A percentile compares a stretch with the other conserved stretches of the same genome.
These are phyloP conservation scores for Termitomyces sp. DNA, from an alignment of 768 basidiomycete genomes.

Conservation along the genomic window DNA sequence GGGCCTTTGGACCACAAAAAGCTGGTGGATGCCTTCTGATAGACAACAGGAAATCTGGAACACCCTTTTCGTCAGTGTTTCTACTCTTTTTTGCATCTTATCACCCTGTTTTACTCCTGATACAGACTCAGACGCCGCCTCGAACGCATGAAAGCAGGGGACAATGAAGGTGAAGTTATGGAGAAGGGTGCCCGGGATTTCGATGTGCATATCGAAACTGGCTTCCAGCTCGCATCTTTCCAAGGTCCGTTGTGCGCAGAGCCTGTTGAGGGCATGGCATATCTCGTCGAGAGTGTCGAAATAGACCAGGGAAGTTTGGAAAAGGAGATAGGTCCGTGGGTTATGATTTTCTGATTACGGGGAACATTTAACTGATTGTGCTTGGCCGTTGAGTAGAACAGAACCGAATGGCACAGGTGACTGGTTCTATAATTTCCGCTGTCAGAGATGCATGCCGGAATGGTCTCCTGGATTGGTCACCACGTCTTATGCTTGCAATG, in stretches of 20 bases:
- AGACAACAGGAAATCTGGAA: conserved; percentile 56
- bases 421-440: conserved; percentile 87
- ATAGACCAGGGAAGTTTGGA: conserved; percentile 59
- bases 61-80: conserved; percentile 54
- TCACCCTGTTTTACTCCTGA: conserved; percentile 11
- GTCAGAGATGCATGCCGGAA: conserved; percentile 88
- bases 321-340: conserved; percentile 63
- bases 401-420: conserved; percentile 79
- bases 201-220: conserved; percentile 83
- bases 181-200: conserved; percentile 53
- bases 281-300: conserved; percentile 78
- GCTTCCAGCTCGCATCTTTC: conserved; percentile 92
- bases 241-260: conserved; percentile 96
- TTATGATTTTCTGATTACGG: conserved; percentile 6
- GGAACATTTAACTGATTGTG: conserved; percentile 17
- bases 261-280: conserved; percentile 91
- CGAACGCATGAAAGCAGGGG: conserved; percentile 35
- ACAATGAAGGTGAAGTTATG: conserved; percentile 26
- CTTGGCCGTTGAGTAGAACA: conserved; percentile 48
- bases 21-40: conserved; percentile 86
- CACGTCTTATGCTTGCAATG: conserved; percentile 95
- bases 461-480: conserved; percentile 95
- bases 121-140: conserved; percentile 53
- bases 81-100: conserved; percentile 2
- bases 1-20: conserved; percentile 90